These are phyloP conservation scores for Fusarium armeniacum DNA, from an alignment of 2,329 filamentous ascomycete genomes.

Conservation along the genomic window DNA sequence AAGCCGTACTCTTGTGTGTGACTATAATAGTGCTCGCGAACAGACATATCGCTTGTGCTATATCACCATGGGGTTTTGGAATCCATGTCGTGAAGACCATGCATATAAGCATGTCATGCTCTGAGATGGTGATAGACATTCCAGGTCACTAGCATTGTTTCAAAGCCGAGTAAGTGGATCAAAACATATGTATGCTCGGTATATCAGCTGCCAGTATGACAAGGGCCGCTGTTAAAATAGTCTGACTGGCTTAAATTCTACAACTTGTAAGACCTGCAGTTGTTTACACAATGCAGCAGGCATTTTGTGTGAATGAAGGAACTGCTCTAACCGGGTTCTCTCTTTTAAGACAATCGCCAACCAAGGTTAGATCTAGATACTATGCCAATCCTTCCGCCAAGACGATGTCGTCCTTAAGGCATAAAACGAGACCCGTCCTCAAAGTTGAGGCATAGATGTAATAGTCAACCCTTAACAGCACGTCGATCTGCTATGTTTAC, in stretches of 20 bases:
- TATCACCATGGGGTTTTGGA: background rate
- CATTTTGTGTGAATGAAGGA: background rate
- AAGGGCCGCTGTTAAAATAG: background rate
- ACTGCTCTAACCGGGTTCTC: too few relatives aligned
- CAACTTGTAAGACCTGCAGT: background rate
- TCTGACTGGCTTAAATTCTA: background rate
- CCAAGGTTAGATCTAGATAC: background rate
- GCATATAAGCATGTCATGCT: background rate
- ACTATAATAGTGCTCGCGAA: background rate
- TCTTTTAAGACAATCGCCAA: background rate
- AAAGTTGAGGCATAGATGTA: background rate
- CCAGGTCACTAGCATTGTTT: conserved; percentile 1
- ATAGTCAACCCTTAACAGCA: background rate
- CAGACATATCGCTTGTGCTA: background rate
- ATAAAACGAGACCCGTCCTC: background rate
- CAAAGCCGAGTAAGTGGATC: background rate
- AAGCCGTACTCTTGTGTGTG: background rate
- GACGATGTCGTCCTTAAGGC: background rate
- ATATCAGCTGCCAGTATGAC: background rate
- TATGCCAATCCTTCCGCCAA: background rate
- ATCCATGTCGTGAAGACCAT: background rate
- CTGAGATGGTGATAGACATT: background rate
- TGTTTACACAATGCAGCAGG: background rate
- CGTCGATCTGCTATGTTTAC: background rate
- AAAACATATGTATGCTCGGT: background rate